Percentiles rank a stretch among this genome's conserved stretches.
These are phyloP conservation scores for Penicillium salamii DNA, from an alignment of 495 filamentous ascomycete species.

Conservation along the genomic window DNA sequence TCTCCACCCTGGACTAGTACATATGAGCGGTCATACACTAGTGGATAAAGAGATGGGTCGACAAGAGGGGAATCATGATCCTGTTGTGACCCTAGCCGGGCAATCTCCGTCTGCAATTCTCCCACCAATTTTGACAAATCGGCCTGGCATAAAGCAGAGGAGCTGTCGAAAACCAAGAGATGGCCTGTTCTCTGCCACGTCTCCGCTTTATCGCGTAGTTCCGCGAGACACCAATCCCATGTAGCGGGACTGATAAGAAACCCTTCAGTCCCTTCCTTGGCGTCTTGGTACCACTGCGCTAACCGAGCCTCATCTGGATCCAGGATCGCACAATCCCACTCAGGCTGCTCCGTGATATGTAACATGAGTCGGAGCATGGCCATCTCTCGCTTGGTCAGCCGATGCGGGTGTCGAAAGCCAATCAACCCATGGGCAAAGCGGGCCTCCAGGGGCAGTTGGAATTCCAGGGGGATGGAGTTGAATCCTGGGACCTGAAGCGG, in stretches of 20 bases:
- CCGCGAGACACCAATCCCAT: conserved; percentile 5
- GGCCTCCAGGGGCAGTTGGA: neutral
- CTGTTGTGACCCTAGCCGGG: neutral
- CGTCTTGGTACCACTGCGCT: neutral
- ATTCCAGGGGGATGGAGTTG: neutral
- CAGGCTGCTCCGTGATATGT: conserved; percentile 4
- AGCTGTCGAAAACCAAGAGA: neutral
- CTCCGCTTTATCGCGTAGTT: conserved; percentile 5
- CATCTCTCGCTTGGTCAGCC: conserved; percentile 5
- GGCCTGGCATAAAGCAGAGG: neutral
- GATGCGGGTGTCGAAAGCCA: neutral
- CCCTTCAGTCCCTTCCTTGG: neutral
- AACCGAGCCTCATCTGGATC: neutral
- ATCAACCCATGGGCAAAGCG: neutral
- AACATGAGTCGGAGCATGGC: conserved; percentile 4
- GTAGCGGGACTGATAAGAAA: conserved; percentile 1
- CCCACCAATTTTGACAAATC: neutral
- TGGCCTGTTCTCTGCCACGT: conserved; percentile 1
- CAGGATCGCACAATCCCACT: neutral
- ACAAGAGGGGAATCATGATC: neutral
- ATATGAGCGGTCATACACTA: neutral
- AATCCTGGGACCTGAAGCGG: neutral
- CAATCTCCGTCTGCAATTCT: neutral
- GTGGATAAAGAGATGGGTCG: neutral
- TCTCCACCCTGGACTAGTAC: neutral